Evolutionary conservation across 306 rosid species (phyloP), one percentile per base, ranked within the genome.

Genomic region (Amphicarpaea edgeworthii): DNA sequence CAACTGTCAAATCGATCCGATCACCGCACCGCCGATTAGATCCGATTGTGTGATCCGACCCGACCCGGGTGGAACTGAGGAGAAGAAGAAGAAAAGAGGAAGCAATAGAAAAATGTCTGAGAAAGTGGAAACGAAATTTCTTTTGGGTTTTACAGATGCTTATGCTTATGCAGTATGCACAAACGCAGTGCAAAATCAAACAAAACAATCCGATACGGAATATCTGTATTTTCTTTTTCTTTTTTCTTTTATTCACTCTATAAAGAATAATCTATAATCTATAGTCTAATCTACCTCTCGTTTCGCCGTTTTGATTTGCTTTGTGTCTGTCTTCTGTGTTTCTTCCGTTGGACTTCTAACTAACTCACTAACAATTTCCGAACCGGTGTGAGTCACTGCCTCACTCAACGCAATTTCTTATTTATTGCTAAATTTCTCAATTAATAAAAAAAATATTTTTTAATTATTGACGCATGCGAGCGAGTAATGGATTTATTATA

Each of bases 111-210:
- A 34, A 34, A 9, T 40, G 72, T 34, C 72, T 1, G 63, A 55
- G 78, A 60, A 78, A 79, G 72, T 47, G 77, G 73, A 71, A 70
- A 57, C 32, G 71, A 77, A 62, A 64, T 75, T 49, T 68, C 72
- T 77, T 65, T 50, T 63, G 37, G 79, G 17, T 15, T 55, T 9
- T 43, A 16, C 26, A 17, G 16, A 69, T 51, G 45, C 45, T 17
- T 17, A n/a, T 7, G 12, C 60, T 45, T n/a, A n/a, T n/a, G n/a
- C n/a, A n/a, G n/a, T n/a, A n/a, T n/a, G n/a, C n/a, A 45, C 34
- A 32, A 21, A 19, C 14, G 6, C 50, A 43, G 16, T 6, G 16
- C 12, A 14, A 40, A 40, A 3, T 40, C 47, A 42, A 42, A 3
- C 14, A 15, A 42, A 12, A 19, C 26, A 19, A 17, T 15, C 15